Percentiles rank a stretch among this genome's conserved stretches.
Evolutionary conservation across 352 stramenopile species (phyloP).

Genomic region (Pythium brachiatum): DNA sequence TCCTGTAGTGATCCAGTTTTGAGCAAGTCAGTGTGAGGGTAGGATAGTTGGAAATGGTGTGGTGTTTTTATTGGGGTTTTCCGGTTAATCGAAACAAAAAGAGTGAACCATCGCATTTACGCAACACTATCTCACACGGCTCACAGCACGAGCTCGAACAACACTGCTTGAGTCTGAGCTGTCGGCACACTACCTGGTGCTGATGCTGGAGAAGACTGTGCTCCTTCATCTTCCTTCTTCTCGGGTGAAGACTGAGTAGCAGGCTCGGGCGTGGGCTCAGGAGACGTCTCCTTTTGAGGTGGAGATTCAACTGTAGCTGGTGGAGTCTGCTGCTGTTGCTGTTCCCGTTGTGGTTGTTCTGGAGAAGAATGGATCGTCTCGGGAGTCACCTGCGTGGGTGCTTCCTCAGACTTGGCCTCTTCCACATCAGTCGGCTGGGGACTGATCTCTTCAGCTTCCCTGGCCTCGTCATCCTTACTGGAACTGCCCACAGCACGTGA

Average conservation of each 20-base stretch:
- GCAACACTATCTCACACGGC: conserved; percentile 10
- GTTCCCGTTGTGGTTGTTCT: background rate
- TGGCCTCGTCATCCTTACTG: conserved; percentile 8
- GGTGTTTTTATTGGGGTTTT: conserved; percentile 3
- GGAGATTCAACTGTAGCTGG: background rate
- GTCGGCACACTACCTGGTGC: background rate
- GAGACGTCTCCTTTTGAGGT: background rate
- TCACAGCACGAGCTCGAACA: conserved; percentile 73
- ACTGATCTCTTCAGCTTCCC: conserved; percentile 1
- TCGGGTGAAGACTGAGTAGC: background rate
- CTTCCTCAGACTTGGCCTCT: background rate
- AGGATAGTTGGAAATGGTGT: background rate
- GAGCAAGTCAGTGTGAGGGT: background rate
- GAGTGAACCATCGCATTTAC: conserved; percentile 1
- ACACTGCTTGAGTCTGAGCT: conserved; percentile 30
- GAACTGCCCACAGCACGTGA: background rate
- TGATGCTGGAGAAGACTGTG: background rate
- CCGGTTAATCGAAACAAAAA: background rate
- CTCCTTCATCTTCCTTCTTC: background rate
- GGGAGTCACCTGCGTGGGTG: background rate
- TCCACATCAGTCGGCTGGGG: background rate
- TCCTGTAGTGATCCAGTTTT: conserved; percentile 17
- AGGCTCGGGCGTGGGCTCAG: background rate
- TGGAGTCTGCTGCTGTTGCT: background rate
- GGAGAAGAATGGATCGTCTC: background rate